Evolutionary conservation across 768 basidiomycete species (phyloP).

Genomic region (Pulveroboletus ravenelii): DNA sequence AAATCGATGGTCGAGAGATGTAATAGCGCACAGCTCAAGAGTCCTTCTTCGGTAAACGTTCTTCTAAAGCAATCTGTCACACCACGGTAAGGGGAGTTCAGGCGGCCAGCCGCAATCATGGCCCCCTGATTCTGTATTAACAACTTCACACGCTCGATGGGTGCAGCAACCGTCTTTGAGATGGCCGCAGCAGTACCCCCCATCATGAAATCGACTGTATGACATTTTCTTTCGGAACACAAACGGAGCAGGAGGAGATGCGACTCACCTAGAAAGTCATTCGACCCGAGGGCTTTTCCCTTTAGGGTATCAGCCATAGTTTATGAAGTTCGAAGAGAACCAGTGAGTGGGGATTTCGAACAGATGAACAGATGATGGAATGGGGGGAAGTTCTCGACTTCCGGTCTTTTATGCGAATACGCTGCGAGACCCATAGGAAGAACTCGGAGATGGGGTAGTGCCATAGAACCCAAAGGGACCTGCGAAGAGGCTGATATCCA

Average conservation of each 20-base stretch:
- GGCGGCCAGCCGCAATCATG: slow-evolving; percentile 34
- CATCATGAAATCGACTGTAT: slow-evolving; percentile 35
- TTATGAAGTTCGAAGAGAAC: background rate
- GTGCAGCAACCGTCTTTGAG: slow-evolving; percentile 37
- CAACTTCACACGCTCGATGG: slow-evolving; percentile 39
- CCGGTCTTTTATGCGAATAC: slow-evolving; percentile 7
- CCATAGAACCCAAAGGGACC: background rate
- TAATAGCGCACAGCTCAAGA: slow-evolving; percentile 30
- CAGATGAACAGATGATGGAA: background rate
- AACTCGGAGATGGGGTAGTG: slow-evolving; percentile 8
- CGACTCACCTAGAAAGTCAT: slow-evolving; percentile 18
- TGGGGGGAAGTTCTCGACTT: no score
- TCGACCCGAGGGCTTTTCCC: background rate
- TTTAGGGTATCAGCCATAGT: slow-evolving; percentile 8
- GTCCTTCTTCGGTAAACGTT: slow-evolving; percentile 35
- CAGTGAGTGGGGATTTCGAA: slow-evolving; percentile 19
- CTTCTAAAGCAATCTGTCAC: slow-evolving; percentile 33
- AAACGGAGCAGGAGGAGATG: background rate
- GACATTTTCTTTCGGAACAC: slow-evolving; percentile 1
- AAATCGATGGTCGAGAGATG: background rate
- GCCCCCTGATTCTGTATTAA: slow-evolving; percentile 39
- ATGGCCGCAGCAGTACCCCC: slow-evolving; percentile 34
- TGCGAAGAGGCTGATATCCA: background rate
- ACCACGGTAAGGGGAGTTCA: slow-evolving; percentile 34
- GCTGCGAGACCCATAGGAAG: slow-evolving; percentile 2